phyloP scores from a whole-genome alignment of 208 protist genomes.

The Porcisia hertigi region DNA sequence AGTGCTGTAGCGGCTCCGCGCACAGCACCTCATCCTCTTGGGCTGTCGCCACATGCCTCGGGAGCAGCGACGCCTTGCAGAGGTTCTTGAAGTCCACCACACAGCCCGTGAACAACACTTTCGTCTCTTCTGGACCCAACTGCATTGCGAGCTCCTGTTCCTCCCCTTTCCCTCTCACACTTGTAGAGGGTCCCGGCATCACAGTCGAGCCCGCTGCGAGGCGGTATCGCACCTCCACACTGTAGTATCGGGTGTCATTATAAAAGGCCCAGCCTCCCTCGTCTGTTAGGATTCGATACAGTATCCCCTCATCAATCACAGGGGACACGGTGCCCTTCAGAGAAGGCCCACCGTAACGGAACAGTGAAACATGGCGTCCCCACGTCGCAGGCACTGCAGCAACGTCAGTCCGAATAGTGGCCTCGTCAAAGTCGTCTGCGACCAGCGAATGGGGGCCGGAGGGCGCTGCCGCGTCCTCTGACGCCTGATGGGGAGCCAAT shows the following conservation, averaged over 20 bases:
- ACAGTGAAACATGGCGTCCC: constrained; percentile 16
- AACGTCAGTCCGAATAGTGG: not conserved
- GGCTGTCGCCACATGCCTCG: constrained; percentile 16
- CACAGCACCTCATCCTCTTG: constrained; percentile 21
- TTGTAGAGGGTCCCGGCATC: constrained; percentile 19
- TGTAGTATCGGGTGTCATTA: constrained; percentile 26
- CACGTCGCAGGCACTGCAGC: constrained; percentile 23
- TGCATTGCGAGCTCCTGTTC: constrained; percentile 37
- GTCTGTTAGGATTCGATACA: constrained; percentile 65
- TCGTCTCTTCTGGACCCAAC: constrained; percentile 47
- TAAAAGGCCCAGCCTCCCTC: constrained; percentile 65
- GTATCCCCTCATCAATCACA: constrained; percentile 47
- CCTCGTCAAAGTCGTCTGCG: constrained; percentile 30
- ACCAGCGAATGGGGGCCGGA: not conserved
- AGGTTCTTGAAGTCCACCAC: constrained; percentile 53
- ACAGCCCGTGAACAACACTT: constrained; percentile 40
- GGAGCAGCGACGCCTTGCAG: constrained; percentile 21
- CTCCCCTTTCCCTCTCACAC: constrained; percentile 4
- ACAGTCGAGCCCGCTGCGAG: constrained; percentile 43
- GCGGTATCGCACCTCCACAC: constrained; percentile 51
- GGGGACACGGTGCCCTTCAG: constrained; percentile 42
- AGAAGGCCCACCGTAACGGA: constrained; percentile 26
- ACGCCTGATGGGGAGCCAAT: not conserved
- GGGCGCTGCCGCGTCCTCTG: not conserved
- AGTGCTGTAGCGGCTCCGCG: constrained; percentile 15